Conservation (phyloP, 305 asterid species). For the Fraxinus xanthoxyloides region DNA sequence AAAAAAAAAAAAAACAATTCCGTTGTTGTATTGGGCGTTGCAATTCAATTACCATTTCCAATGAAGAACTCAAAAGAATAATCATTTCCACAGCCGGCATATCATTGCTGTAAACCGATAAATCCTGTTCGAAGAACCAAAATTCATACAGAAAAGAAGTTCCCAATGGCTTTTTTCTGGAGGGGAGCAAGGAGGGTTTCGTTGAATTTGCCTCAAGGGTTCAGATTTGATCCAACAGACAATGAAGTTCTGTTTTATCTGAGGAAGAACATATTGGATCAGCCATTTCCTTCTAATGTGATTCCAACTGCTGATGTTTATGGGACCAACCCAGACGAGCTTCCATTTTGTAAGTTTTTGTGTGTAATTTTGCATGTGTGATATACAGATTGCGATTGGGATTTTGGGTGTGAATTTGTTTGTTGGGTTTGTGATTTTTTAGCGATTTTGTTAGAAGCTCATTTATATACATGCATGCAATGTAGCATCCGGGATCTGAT, state of each 20-base stretch:
- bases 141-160: background rate
- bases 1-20: background rate
- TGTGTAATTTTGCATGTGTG: background rate
- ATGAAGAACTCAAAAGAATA: background rate
- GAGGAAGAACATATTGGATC: constrained; percentile 5
- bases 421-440: background rate
- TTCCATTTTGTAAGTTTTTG: constrained; percentile 10
- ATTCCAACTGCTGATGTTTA: constrained; percentile 21
- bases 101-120: background rate
- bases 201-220: background rate
- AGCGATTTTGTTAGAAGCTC: background rate
- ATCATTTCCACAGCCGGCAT: background rate
- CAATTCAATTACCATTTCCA: background rate
- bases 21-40: background rate
- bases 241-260: background rate
- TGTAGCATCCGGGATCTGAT: background rate
- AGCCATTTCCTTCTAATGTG: constrained; percentile 5
- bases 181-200: background rate
- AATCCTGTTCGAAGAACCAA: background rate
- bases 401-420: background rate
- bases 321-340: background rate
- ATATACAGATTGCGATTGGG: background rate
- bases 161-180: background rate
- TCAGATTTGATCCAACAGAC: constrained; percentile 5
- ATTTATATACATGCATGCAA: background rate